Conservation (phyloP, 108 stramenopile species). For the Nitzschia sp. region DNA sequence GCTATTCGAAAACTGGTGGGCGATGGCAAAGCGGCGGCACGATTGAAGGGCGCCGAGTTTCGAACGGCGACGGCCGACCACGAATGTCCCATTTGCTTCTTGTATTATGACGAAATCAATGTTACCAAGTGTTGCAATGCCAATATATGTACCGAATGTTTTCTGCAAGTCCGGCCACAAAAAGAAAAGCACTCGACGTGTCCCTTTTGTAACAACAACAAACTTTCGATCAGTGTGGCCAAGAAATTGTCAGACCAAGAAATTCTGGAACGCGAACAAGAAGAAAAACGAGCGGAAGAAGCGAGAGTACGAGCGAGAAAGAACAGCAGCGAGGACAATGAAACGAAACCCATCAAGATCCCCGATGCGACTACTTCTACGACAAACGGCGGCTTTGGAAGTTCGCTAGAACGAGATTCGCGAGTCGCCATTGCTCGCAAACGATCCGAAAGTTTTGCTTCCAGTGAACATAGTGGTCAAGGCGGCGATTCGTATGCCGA, state of each 20-base stretch:
- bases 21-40: constrained; percentile 72
- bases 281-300: constrained; percentile 60
- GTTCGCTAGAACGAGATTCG: constrained; percentile 65
- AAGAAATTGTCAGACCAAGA: constrained; percentile 39
- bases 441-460: constrained; percentile 47
- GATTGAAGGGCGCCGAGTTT: constrained; percentile 61
- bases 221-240: constrained; percentile 52
- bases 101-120: constrained; percentile 71
- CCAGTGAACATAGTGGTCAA: constrained; percentile 20
- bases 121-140: constrained; percentile 80
- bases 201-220: constrained; percentile 75
- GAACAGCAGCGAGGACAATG: neutral
- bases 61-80: constrained; percentile 35
- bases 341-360: neutral
- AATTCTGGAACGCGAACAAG: constrained; percentile 42
- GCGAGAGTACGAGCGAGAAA: constrained; percentile 42
- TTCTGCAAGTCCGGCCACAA: constrained; percentile 74
- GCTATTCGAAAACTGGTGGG: constrained; percentile 70
- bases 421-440: constrained; percentile 45
- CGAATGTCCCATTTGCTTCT: constrained; percentile 92
- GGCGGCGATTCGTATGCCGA: neutral
- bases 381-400: constrained; percentile 57
- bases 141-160: constrained; percentile 87
- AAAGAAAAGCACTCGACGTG: constrained; percentile 60
- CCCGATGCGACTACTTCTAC: neutral